Conservation (phyloP, 139 green algal species). For the Penium margaritaceum region DNA sequence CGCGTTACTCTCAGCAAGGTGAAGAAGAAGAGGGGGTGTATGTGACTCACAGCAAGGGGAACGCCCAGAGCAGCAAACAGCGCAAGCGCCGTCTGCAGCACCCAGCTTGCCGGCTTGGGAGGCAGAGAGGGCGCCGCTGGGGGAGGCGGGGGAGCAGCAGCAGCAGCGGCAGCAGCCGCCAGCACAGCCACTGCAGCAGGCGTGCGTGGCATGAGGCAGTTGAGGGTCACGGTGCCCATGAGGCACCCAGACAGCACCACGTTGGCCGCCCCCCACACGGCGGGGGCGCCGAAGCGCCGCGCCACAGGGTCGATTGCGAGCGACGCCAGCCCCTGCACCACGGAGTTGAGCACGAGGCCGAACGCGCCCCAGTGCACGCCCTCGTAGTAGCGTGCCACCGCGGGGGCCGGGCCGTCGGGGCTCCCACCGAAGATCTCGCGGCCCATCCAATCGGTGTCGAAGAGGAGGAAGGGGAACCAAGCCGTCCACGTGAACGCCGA, state of each 20-base stretch:
- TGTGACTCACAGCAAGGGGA: too few relatives aligned
- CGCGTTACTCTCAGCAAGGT: slow-evolving; percentile 27
- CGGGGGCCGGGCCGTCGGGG: neutral
- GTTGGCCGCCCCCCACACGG: slow-evolving; percentile 30
- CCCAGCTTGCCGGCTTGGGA: too few relatives aligned
- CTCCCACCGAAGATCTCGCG: slow-evolving; percentile 19
- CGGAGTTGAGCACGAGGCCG: slow-evolving; percentile 46
- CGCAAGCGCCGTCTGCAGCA: too few relatives aligned
- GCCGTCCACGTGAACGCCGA: slow-evolving; percentile 36
- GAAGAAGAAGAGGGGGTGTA: slow-evolving; percentile 12
- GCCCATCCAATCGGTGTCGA: slow-evolving; percentile 47
- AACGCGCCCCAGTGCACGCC: slow-evolving; percentile 39
- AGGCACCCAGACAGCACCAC: slow-evolving; percentile 28
- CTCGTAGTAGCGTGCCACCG: neutral
- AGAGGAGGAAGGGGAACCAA: slow-evolving; percentile 48
- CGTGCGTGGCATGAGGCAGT: too few relatives aligned
- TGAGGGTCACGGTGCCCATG: neutral
- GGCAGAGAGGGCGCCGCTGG: too few relatives aligned
- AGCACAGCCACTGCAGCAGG: too few relatives aligned
- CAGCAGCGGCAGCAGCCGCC: too few relatives aligned
- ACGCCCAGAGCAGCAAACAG: too few relatives aligned
- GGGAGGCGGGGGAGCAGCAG: too few relatives aligned
- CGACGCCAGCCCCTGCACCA: slow-evolving; percentile 24
- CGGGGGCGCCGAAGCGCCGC: slow-evolving; percentile 7
- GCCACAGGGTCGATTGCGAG: slow-evolving; percentile 38